Conservation (phyloP, 2,329 filamentous ascomycete species). For the Aspergillus nomiae region DNA sequence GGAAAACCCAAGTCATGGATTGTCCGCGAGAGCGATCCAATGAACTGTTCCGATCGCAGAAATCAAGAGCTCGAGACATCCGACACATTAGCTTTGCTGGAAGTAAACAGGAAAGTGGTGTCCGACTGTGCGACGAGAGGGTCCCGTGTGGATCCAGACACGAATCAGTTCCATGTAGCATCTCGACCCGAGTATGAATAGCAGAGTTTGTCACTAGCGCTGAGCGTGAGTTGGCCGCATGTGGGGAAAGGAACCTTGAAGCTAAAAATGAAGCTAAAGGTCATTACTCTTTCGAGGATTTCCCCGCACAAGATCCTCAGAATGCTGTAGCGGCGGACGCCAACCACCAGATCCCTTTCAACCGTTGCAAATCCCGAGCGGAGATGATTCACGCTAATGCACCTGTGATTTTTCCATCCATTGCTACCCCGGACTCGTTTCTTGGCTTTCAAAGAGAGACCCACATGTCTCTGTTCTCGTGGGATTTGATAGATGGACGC, state of each 20-base stretch:
- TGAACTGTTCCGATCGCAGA: background rate
- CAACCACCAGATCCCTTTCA: background rate
- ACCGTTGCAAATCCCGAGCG: slow-evolving; percentile 1
- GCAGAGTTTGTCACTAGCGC: background rate
- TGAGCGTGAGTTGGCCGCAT: background rate
- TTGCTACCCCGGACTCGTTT: slow-evolving; percentile 1
- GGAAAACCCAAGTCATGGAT: background rate
- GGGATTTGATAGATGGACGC: background rate
- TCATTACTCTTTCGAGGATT: background rate
- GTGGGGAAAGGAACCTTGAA: background rate
- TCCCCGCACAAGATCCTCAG: background rate
- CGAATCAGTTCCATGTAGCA: background rate
- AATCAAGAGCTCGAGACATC: background rate
- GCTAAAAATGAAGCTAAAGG: background rate
- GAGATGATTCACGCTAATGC: slow-evolving; percentile 2
- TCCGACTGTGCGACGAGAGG: background rate
- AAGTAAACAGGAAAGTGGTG: background rate
- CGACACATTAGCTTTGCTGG: background rate
- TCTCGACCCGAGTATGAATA: background rate
- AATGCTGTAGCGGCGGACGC: background rate
- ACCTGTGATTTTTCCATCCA: slow-evolving; percentile 8
- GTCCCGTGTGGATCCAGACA: background rate
- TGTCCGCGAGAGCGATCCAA: background rate
- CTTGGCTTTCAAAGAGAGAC: background rate
- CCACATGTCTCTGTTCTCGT: background rate